Evolutionary conservation across 2,329 filamentous ascomycete species (phyloP).

Genomic region (Fusarium sp.): DNA sequence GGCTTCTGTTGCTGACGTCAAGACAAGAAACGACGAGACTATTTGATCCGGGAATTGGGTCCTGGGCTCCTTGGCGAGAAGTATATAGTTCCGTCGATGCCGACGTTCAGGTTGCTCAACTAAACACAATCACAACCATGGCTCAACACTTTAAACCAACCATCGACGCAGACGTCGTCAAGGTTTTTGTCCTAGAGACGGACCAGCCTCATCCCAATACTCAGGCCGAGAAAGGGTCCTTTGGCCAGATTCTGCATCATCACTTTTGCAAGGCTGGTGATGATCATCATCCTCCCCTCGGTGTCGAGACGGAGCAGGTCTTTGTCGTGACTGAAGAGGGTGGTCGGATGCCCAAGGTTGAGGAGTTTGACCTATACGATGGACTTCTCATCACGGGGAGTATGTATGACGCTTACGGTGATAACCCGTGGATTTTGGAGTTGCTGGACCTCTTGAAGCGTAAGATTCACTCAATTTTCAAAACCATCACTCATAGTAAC

Average conservation of each 20-base stretch:
- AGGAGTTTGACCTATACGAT: conserved; percentile 72
- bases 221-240: conserved; percentile 60
- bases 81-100: background rate
- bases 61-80: background rate
- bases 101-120: background rate
- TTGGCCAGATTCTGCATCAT: conserved; percentile 64
- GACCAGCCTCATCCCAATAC: conserved; percentile 67
- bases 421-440: conserved; percentile 78
- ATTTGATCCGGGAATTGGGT: background rate
- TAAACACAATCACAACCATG: conserved; percentile 32
- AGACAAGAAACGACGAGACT: background rate
- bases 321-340: conserved; percentile 65
- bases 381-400: conserved; percentile 79
- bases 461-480: conserved; percentile 31
- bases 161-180: conserved; percentile 45
- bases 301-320: conserved; percentile 65
- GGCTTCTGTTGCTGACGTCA: conserved; percentile 36
- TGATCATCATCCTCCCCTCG: conserved; percentile 64
- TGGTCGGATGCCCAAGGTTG: conserved; percentile 58
- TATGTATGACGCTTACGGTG: conserved; percentile 77
- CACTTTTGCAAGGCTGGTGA: conserved; percentile 64
- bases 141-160: conserved; percentile 43
- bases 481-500: background rate
- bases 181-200: conserved; percentile 68
- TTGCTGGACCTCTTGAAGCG: conserved; percentile 69